phyloP scores from a whole-genome alignment of 2,329 filamentous ascomycete species.

The Clonostachys rhizophaga region DNA sequence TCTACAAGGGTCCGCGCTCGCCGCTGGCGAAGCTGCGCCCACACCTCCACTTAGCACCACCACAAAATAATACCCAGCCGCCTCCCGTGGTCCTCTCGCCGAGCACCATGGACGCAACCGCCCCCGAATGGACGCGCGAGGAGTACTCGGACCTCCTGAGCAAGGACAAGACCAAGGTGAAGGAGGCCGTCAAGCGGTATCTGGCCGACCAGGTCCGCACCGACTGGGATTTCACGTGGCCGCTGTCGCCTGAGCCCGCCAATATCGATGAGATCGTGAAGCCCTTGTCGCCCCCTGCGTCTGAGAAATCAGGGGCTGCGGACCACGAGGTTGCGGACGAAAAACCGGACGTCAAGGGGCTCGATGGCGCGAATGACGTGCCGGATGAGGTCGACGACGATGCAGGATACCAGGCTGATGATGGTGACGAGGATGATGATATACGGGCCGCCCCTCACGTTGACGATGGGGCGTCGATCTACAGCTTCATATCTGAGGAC shows the following conservation, averaged over 20 bases:
- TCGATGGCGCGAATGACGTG: slow-evolving; percentile 4
- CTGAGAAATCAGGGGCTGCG: not conserved
- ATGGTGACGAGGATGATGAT: slow-evolving; percentile 36
- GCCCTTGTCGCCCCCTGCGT: not conserved
- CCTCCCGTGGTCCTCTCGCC: slow-evolving; percentile 6
- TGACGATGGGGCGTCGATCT: slow-evolving; percentile 34
- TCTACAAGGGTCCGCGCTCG: slow-evolving; percentile 51
- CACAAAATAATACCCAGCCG: slow-evolving; percentile 18
- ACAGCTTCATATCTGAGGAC: slow-evolving; percentile 55
- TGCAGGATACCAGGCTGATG: slow-evolving; percentile 26
- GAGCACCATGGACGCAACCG: slow-evolving; percentile 3
- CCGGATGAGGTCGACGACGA: slow-evolving; percentile 26
- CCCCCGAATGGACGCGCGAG: slow-evolving; percentile 32
- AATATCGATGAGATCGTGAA: not conserved
- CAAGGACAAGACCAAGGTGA: slow-evolving; percentile 57
- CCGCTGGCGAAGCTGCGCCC: slow-evolving; percentile 47
- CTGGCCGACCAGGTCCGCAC: slow-evolving; percentile 48
- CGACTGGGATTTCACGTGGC: slow-evolving; percentile 60
- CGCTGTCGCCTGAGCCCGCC: slow-evolving; percentile 11
- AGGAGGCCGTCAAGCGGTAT: slow-evolving; percentile 55
- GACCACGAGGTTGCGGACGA: not conserved
- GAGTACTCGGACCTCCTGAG: slow-evolving; percentile 58
- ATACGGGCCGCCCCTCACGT: slow-evolving; percentile 28
- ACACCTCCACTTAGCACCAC: slow-evolving; percentile 10
- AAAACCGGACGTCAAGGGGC: not conserved